These are phyloP conservation scores for Tolypocladium capitatum DNA, from an alignment of 2,329 filamentous ascomycete genomes.

Conservation along the genomic window DNA sequence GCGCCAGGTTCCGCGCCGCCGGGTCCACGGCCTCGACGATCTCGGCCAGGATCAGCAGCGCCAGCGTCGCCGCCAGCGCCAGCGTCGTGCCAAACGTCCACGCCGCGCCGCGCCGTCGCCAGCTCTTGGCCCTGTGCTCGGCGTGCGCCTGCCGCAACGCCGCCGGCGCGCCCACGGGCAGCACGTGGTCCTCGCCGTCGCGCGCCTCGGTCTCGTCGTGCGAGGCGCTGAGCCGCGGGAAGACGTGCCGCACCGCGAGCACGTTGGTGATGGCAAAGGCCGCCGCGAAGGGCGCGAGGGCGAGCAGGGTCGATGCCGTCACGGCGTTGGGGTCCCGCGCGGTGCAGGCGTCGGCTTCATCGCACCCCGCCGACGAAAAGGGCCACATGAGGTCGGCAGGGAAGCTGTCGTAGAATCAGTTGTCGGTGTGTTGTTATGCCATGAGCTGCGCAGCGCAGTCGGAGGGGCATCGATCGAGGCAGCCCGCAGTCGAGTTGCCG, in stretches of 20 bases:
- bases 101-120: conserved; percentile 39
- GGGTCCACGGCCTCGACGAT: conserved; percentile 64
- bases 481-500: background rate
- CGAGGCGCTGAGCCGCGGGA: conserved; percentile 54
- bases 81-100: conserved; percentile 65
- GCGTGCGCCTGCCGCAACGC: conserved; percentile 45
- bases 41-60: conserved; percentile 71
- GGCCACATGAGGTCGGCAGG: conserved; percentile 20
- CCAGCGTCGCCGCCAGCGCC: conserved; percentile 63
- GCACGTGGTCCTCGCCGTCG: conserved; percentile 48
- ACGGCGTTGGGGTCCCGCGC: conserved; percentile 27
- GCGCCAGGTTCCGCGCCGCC: conserved; percentile 50
- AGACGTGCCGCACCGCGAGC: conserved; percentile 54
- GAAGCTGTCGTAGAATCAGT: background rate
- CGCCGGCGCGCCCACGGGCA: conserved; percentile 48
- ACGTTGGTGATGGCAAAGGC: conserved; percentile 53
- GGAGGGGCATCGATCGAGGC: conserved; percentile 4
- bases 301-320: conserved; percentile 33
- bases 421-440: background rate
- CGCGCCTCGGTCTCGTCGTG: conserved; percentile 22
- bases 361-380: conserved; percentile 32
- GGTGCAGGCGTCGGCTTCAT: conserved; percentile 40
- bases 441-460: background rate
- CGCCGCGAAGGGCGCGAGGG: conserved; percentile 57
- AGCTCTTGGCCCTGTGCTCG: conserved; percentile 40